A percentile compares a stretch with the other conserved stretches of the same genome.
phyloP scores from a whole-genome alignment of 2,329 filamentous ascomycete species.

The Beauveria sp. region DNA sequence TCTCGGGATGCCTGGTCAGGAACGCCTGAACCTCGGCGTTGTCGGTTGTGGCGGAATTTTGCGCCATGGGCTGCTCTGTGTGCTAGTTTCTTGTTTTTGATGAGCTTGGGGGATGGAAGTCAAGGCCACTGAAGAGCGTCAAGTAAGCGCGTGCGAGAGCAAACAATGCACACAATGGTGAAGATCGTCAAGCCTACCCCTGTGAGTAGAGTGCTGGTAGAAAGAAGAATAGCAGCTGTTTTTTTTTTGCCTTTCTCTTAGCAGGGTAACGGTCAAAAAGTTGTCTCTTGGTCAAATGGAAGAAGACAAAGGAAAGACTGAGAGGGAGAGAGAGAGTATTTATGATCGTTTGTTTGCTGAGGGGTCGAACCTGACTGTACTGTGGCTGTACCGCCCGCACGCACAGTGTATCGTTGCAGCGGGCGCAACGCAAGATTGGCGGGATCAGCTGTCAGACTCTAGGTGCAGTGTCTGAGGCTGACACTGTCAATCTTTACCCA shows the following conservation, averaged over 20 bases:
- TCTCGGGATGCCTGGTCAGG: conserved; percentile 12
- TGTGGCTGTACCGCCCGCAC: neutral
- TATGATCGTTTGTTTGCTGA: neutral
- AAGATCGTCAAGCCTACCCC: neutral
- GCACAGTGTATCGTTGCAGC: neutral
- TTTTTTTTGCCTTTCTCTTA: too few species aligned
- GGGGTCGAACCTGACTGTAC: neutral
- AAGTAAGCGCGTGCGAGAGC: neutral
- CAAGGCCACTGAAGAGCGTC: neutral
- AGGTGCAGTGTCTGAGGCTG: neutral
- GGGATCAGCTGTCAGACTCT: neutral
- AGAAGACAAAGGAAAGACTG: neutral
- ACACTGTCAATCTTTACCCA: neutral
- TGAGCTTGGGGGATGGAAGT: neutral
- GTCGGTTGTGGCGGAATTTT: neutral
- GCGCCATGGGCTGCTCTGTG: neutral
- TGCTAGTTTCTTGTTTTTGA: neutral
- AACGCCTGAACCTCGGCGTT: conserved; percentile 6
- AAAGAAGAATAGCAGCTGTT: too few species aligned
- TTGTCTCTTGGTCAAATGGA: too few species aligned
- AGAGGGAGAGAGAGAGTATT: neutral
- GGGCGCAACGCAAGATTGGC: neutral
- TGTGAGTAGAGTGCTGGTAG: neutral
- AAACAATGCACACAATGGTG: neutral
- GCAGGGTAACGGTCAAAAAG: too few species aligned